Evolutionary conservation across 2,329 filamentous ascomycete species (phyloP), one percentile per base, ranked within the genome.

Genomic region (Pseudogymnoascus sp.): DNA sequence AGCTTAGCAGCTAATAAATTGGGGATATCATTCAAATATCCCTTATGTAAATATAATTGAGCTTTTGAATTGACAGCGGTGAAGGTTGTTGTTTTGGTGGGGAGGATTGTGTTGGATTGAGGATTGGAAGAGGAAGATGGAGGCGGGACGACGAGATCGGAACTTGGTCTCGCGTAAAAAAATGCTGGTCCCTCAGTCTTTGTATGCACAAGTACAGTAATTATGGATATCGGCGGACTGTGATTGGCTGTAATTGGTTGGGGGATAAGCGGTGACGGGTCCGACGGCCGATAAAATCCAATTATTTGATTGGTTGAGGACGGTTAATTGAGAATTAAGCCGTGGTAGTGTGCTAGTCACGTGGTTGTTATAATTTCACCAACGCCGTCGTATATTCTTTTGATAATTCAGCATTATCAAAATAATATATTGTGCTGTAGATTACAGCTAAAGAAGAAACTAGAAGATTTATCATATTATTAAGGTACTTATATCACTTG

Each of bases 1-100:
- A 53, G 46, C 46, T 53, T 53, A 53, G n/a, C 46, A 53, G 46
- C 46, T 53, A 53, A 53, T 53, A 53, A 53, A 31, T 53, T 18
- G 25, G 25, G 46, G 25, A 53, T 53, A 53, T 53, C 46, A 53
- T 53, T 14, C 31, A 53, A 53, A 31, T 53, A 53, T 53, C 46
- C 46, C 25, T 53, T 53, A 4, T 31, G 11, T 50, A 53, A 18
- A 53, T 53, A n/a, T 53, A 31, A 53, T 31, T 53, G 46, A 18
- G 11, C 23, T 50, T 53, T 53, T 53, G 46, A 31, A 31, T 53
- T 31, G 25, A 16, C 25, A 16, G 46, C 46, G 46, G 46, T 53
- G 46, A 53, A 53, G 46, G 46, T 53, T 53, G 46, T 53, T 31
- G 25, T 53, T 53, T 25, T 53, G 25, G 46, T 53, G 46, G 46